Base-by-base conservation (phyloP, 2,329 filamentous ascomycete genomes). In the Aspergillus sergii region DNA sequence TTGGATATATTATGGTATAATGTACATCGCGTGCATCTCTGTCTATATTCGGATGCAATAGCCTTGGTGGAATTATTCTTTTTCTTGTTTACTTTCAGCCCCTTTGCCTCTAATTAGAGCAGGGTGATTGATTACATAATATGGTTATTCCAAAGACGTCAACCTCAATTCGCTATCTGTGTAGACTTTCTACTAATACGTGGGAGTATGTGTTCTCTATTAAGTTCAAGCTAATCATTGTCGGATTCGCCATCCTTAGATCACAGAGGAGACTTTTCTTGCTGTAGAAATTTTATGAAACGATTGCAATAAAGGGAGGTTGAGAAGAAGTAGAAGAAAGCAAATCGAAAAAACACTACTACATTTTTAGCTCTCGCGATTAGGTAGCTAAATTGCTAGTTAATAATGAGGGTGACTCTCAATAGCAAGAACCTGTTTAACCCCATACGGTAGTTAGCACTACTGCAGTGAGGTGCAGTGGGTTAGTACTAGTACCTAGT, bases 1-100 rank as follows among this genome's bases (percentile, higher is more conserved):
- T 26, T 61, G 63, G 50, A 57, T 65, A 60, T 61, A 55, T 60
- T 53, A 58, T 39, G 34, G 36, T 32, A 50, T 32, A 55, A 19
- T 46, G 45, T 36, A 46, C 39, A 53, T 34, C 48, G 41, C 50
- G 32, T 57, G 63, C 55, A 57, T 63, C 53, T 59, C 36, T 61
- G 34, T 61, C 46, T 58, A 54, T 57, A 61, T 60, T 62, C 58
- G 39, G 48, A 55, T 61, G 57, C 41, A 51, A 39, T 36, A 16
- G 26, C 30, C 12, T 36, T 60, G 45, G 55, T 39, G 14, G 41
- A 58, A 43, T 11, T 16, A 58, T 34, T 58, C 14, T 56, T 36
- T 16, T 55, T 41, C 28, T 30, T 30, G n/a, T 53, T 53, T 34
- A 12, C 16, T 10, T 36, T 53, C 41, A 32, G 16, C 26, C 30